Base-by-base conservation (phyloP, 768 basidiomycete species). In the Psilocybe subaeruginosa region DNA sequence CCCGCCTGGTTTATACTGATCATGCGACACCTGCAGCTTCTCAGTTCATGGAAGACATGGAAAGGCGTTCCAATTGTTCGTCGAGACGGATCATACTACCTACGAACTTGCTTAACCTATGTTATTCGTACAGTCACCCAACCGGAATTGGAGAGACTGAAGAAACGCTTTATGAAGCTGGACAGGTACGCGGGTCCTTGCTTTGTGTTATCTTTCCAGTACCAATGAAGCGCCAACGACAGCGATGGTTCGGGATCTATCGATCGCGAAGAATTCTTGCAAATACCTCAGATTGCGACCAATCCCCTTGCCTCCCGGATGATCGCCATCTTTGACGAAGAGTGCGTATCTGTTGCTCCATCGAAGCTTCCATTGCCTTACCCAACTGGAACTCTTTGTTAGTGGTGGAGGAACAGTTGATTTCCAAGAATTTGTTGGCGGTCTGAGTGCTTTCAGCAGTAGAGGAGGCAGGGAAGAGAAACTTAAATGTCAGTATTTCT, bases 251-350 rank as follows among this genome's bases (percentile, higher is more conserved):
- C 93, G 31, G 97, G 97, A 63, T 95, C 96, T 19, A 97, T 99
- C 75, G 97, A 99, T 81, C 91, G 93, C 49, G 97, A 99, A 67
- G 97, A 99, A 76, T 99, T 99, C 78, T 79, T 99, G 62, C 95
- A 95, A 81, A 97, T 99, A 83, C 97, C 97, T 0, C 95, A 97
- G 80, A 99, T 99, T 69, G 97, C 97, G 19, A 95, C 93, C 59
- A 99, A 99, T 75, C 97, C 97, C 0, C 80, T 99, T 51, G 95
- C 97, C 55, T 92, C 91, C 56, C 87, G 97, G 60, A 95, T 99
- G 95, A 99, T 99, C 70, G 97, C 97, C 54, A 99, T 99, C 71
- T 99, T 99, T 70, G 97, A 99, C 71, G 94, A 98, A 77, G 96
- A 99, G 97, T 99, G 68, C 76, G 94, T 86, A 49, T 60, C 62